phyloP scores from a whole-genome alignment of 1,139 yeast species.

The Geotrichum fermentans region DNA sequence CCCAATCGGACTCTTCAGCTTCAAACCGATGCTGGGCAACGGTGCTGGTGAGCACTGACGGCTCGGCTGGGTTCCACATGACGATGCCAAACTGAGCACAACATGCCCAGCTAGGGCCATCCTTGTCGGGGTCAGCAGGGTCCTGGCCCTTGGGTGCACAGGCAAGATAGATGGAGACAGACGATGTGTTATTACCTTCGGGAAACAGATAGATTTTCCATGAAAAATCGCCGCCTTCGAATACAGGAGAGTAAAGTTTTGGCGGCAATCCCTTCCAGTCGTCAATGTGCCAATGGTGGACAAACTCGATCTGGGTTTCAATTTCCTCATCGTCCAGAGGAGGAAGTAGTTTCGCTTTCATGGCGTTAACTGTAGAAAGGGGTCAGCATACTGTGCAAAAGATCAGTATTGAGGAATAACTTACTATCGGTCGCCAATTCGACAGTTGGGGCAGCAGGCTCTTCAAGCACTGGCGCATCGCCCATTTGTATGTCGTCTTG shows the following conservation, averaged over 20 bases:
- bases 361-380: conserved; percentile 25
- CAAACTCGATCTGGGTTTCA: conserved; percentile 38
- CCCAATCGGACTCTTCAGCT: conserved; percentile 84
- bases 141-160: conserved; percentile 28
- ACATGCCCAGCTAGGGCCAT: conserved; percentile 57
- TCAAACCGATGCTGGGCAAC: conserved; percentile 78
- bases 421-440: conserved; percentile 10
- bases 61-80: conserved; percentile 75
- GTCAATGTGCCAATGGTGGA: conserved; percentile 68
- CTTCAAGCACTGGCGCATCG: conserved; percentile 4
- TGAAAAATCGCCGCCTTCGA: conserved; percentile 60
- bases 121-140: conserved; percentile 14
- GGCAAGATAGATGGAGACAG: conserved; percentile 36
- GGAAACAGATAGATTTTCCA: conserved; percentile 81
- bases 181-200: conserved; percentile 44
- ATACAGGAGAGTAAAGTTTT: conserved; percentile 47
- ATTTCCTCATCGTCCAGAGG: conserved; percentile 37
- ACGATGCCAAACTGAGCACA: conserved; percentile 90
- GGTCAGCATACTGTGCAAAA: background rate
- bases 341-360: conserved; percentile 31
- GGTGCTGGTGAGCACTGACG: conserved; percentile 53
- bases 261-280: conserved; percentile 56
- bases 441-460: background rate
- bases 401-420: background rate
- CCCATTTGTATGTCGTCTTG: conserved; percentile 8